These are phyloP conservation scores for Tricladium varicosporioides DNA, from an alignment of 2,329 filamentous ascomycete species.

Conservation along the genomic window DNA sequence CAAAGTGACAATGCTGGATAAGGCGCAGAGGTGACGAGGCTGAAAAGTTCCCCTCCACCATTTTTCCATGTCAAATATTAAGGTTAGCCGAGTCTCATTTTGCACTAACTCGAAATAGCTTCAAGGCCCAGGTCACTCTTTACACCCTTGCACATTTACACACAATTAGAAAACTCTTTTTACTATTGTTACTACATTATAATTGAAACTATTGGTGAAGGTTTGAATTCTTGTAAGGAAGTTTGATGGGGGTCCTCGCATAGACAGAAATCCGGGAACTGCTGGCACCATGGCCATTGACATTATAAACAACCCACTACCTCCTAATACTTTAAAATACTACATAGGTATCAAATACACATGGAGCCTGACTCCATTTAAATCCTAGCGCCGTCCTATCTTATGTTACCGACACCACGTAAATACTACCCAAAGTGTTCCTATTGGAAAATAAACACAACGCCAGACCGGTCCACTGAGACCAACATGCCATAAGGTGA, in stretches of 20 bases:
- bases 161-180: no score
- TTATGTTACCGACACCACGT: neutral
- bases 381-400: neutral
- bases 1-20: no score
- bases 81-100: neutral
- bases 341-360: neutral
- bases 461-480: slow-evolving; percentile 83
- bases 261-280: neutral
- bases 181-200: no score
- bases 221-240: neutral
- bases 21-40: slow-evolving; percentile 6
- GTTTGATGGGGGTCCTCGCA: neutral
- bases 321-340: neutral
- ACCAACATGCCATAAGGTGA: slow-evolving; percentile 90
- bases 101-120: neutral
- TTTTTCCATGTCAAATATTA: slow-evolving; percentile 1
- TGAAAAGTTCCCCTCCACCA: slow-evolving; percentile 9
- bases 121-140: neutral
- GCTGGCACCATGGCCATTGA: no score
- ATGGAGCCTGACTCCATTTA: neutral
- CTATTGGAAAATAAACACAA: slow-evolving; percentile 74
- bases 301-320: neutral
- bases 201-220: no score
- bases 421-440: neutral
- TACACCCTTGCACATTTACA: no score